Conservation (phyloP, 2,329 filamentous ascomycete species). For the Trichoderma koningii region DNA sequence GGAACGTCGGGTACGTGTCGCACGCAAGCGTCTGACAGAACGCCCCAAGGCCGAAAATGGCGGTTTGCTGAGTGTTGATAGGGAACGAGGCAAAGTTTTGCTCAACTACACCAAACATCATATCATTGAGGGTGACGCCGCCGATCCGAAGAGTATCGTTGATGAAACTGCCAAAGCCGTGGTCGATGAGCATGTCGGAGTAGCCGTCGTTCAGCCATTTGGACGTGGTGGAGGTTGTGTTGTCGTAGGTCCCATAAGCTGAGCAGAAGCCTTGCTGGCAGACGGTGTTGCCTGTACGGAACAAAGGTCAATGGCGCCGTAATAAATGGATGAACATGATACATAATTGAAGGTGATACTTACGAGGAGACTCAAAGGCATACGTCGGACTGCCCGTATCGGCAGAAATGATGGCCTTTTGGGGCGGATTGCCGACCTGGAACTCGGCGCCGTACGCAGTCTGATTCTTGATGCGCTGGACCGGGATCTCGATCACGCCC, state of each 20-base stretch:
- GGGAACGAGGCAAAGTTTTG: slow-evolving; percentile 12
- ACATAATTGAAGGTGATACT: not conserved
- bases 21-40: slow-evolving; percentile 23
- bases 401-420: slow-evolving; percentile 23
- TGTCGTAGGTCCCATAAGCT: slow-evolving; percentile 26
- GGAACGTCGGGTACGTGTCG: slow-evolving; percentile 19
- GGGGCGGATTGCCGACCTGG: slow-evolving; percentile 25
- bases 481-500: slow-evolving; percentile 26
- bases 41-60: slow-evolving; percentile 28
- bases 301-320: not conserved
- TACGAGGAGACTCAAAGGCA: slow-evolving; percentile 27
- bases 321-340: not conserved
- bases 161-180: slow-evolving; percentile 25
- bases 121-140: slow-evolving; percentile 16
- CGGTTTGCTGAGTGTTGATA: slow-evolving; percentile 17
- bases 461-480: slow-evolving; percentile 28
- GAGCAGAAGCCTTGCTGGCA: slow-evolving; percentile 27
- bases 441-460: slow-evolving; percentile 28
- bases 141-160: slow-evolving; percentile 27
- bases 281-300: slow-evolving; percentile 15
- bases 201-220: slow-evolving; percentile 21
- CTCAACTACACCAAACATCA: slow-evolving; percentile 27
- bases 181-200: slow-evolving; percentile 26
- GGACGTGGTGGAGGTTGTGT: slow-evolving; percentile 26
- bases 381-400: slow-evolving; percentile 29